These are phyloP conservation scores for Pythium plurisporium DNA, from an alignment of 352 stramenopile genomes.

Conservation along the genomic window DNA sequence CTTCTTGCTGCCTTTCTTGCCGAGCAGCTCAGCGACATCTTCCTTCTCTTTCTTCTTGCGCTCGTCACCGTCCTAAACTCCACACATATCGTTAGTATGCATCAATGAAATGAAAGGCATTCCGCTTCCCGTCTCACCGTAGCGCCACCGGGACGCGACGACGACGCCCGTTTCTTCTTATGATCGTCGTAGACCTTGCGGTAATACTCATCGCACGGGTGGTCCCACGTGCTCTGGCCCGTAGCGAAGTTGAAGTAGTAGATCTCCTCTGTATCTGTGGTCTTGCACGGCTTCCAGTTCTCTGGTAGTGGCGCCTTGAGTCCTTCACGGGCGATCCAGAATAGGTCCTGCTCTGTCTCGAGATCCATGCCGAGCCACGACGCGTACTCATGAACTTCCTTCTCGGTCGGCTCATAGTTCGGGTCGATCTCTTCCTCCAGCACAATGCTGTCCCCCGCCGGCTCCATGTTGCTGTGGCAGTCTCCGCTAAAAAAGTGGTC, in stretches of 20 bases:
- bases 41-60: conserved; percentile 80
- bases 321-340: conserved; percentile 94
- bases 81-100: background rate
- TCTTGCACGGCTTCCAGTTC: conserved; percentile 96
- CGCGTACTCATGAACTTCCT: conserved; percentile 92
- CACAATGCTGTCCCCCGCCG: conserved; percentile 78
- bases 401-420: conserved; percentile 91
- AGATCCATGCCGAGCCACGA: conserved; percentile 96
- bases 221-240: conserved; percentile 93
- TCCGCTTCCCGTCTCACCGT: background rate
- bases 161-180: conserved; percentile 63
- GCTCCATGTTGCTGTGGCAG: conserved; percentile 31
- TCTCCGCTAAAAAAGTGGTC: background rate
- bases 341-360: conserved; percentile 86
- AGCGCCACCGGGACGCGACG: background rate
- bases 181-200: conserved; percentile 91
- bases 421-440: conserved; percentile 94
- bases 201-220: conserved; percentile 94
- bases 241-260: conserved; percentile 96
- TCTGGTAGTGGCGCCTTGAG: conserved; percentile 91
- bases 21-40: conserved; percentile 75
- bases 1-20: conserved; percentile 52
- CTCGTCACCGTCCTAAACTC: conserved; percentile 51
- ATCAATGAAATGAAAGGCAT: background rate
- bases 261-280: conserved; percentile 93